A percentile compares a stretch with the other conserved stretches of the same genome.
Evolutionary conservation across 331 rosid genomes (phyloP).

Genomic region (Acacia concinna): DNA sequence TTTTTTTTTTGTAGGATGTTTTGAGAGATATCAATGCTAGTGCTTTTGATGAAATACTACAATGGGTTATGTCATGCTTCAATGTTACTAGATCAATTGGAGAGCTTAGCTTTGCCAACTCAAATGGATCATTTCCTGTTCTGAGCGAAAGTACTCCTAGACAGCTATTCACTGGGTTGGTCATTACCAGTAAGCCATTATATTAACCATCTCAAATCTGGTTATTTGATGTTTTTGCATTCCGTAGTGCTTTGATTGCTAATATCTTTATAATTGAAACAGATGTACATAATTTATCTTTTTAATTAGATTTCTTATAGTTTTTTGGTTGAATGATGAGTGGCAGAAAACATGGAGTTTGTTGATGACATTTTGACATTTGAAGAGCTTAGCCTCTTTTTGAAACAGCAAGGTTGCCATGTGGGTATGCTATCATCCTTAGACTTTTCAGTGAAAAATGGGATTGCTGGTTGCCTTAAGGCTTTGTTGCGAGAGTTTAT

Average conservation of each 20-base stretch:
- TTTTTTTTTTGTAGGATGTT: constrained; percentile 52
- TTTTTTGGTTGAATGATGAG: constrained; percentile 30
- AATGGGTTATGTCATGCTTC: constrained; percentile 72
- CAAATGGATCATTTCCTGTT: constrained; percentile 61
- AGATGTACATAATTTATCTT: constrained; percentile 1
- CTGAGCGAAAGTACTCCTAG: constrained; percentile 45
- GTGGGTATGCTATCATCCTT: constrained; percentile 79
- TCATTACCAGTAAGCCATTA: constrained; percentile 64
- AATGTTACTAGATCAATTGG: constrained; percentile 44
- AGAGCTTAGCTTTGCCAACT: constrained; percentile 49
- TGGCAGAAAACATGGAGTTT: constrained; percentile 85
- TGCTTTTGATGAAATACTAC: constrained; percentile 56
- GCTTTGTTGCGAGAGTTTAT: constrained; percentile 75
- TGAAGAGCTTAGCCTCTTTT: constrained; percentile 70
- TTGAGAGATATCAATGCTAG: constrained; percentile 58
- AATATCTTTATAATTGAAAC: neutral
- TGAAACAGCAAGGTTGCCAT: constrained; percentile 80
- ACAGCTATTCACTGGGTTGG: constrained; percentile 64
- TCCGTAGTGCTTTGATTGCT: constrained; percentile 16
- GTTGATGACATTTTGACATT: constrained; percentile 86
- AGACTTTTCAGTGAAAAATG: constrained; percentile 71
- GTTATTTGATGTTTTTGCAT: constrained; percentile 3
- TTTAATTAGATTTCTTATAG: constrained; percentile 9
- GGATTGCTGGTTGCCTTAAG: constrained; percentile 80
- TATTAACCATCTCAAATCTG: neutral